These are phyloP conservation scores for Komagataella populi DNA, from an alignment of 805 yeast species.

Conservation along the genomic window DNA sequence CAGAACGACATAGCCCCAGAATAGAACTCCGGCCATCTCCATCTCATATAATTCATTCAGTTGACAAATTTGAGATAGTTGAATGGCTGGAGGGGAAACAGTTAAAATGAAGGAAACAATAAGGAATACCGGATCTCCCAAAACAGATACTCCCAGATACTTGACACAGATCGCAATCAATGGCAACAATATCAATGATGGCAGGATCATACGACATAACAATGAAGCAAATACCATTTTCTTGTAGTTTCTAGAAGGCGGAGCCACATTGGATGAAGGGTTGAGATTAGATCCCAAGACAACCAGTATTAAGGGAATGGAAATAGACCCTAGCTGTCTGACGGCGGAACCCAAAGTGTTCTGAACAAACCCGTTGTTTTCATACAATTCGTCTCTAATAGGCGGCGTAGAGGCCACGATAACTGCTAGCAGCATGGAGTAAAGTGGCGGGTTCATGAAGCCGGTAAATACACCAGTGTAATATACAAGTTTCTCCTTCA, in stretches of 20 bases:
- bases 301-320: constrained; percentile 64
- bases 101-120: constrained; percentile 67
- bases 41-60: constrained; percentile 61
- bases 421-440: constrained; percentile 60
- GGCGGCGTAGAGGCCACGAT: constrained; percentile 55
- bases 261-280: constrained; percentile 56
- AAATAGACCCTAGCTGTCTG: constrained; percentile 55
- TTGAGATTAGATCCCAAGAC: constrained; percentile 70
- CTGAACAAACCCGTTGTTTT: constrained; percentile 44
- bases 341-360: constrained; percentile 55
- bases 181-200: constrained; percentile 56
- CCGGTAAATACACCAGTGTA: constrained; percentile 13
- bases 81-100: constrained; percentile 76
- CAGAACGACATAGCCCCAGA: constrained; percentile 70
- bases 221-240: constrained; percentile 56
- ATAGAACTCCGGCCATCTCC: constrained; percentile 73
- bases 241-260: constrained; percentile 47
- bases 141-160: constrained; percentile 47
- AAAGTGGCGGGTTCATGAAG: constrained; percentile 73
- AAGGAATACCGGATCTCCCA: constrained; percentile 72
- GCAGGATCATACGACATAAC: constrained; percentile 66
- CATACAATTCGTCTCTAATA: constrained; percentile 43
- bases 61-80: constrained; percentile 69
- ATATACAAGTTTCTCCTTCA: not conserved
- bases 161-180: constrained; percentile 51